Conservation (phyloP, 2,329 filamentous ascomycete species). For the Cryphonectria parasitica region DNA sequence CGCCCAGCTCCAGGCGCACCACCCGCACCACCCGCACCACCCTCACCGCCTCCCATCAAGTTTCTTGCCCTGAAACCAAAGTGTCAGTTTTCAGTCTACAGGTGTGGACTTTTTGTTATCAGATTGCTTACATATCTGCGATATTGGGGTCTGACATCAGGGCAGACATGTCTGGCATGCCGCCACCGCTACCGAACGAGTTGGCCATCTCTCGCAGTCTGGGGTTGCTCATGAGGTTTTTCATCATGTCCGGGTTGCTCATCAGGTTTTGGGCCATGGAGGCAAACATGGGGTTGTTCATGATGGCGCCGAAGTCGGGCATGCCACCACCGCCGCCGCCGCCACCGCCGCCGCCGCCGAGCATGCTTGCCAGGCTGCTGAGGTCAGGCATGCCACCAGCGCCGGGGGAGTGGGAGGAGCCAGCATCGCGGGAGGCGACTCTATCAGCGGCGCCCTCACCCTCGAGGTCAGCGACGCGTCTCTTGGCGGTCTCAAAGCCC, state of each 20-base stretch:
- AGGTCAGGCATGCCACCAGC: conserved; percentile 72
- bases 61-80: conserved; percentile 34
- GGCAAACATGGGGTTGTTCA: conserved; percentile 98
- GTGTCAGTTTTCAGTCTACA: conserved; percentile 10
- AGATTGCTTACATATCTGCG: conserved; percentile 80
- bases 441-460: conserved; percentile 48
- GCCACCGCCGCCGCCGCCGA: conserved; percentile 63
- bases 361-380: conserved; percentile 71
- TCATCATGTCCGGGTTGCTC: conserved; percentile 93
- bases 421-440: conserved; percentile 42
- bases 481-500: conserved; percentile 91
- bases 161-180: conserved; percentile 83
- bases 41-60: conserved; percentile 36
- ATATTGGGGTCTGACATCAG: conserved; percentile 93
- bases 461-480: conserved; percentile 80
- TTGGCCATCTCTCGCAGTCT: conserved; percentile 85
- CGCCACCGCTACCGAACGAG: conserved; percentile 74
- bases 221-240: conserved; percentile 93
- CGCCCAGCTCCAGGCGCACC: conserved; percentile 32
- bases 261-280: conserved; percentile 97
- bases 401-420: conserved; percentile 49
- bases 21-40: conserved; percentile 34
- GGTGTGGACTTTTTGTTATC: neutral
- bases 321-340: conserved; percentile 77
- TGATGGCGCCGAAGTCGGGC: conserved; percentile 84